phyloP scores from a whole-genome alignment of 2,329 filamentous ascomycete species.

The Seiridium cupressi region DNA sequence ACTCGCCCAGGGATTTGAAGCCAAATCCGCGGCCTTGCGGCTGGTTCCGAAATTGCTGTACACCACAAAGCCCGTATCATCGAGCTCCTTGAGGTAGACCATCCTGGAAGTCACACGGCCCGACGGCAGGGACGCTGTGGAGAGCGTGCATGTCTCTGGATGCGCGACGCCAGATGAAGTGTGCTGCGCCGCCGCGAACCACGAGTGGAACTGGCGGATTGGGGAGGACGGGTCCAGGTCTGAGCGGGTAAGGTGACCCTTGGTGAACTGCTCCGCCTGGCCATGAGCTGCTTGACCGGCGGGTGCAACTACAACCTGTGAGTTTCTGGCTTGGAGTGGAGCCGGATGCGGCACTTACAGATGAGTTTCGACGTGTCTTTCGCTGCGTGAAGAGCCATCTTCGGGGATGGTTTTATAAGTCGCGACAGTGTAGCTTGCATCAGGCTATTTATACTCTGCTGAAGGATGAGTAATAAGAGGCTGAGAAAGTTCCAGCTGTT shows the following conservation, averaged over 20 bases:
- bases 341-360: constrained; percentile 34
- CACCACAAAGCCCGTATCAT: constrained; percentile 78
- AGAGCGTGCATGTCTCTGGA: constrained; percentile 85
- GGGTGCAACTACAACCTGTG: constrained; percentile 56
- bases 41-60: constrained; percentile 91
- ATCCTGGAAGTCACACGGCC: constrained; percentile 82
- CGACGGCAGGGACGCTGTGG: constrained; percentile 79
- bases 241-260: constrained; percentile 55
- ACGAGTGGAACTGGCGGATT: constrained; percentile 80
- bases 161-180: constrained; percentile 53
- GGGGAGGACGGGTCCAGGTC: constrained; percentile 65
- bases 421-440: constrained; percentile 9
- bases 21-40: constrained; percentile 65
- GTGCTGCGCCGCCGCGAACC: constrained; percentile 75
- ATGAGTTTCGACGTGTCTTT: constrained; percentile 44
- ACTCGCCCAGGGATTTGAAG: constrained; percentile 72
- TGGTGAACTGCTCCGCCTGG: constrained; percentile 75
- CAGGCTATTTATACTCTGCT: background rate
- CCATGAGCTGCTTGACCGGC: constrained; percentile 53
- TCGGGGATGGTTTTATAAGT: constrained; percentile 18
- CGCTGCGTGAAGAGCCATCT: constrained; percentile 44
- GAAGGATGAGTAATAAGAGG: background rate
- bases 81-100: constrained; percentile 95
- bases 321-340: constrained; percentile 9
- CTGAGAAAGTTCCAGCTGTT: background rate